phyloP scores from a whole-genome alignment of 148 eudicot genomes.

The Silene latifolia region DNA sequence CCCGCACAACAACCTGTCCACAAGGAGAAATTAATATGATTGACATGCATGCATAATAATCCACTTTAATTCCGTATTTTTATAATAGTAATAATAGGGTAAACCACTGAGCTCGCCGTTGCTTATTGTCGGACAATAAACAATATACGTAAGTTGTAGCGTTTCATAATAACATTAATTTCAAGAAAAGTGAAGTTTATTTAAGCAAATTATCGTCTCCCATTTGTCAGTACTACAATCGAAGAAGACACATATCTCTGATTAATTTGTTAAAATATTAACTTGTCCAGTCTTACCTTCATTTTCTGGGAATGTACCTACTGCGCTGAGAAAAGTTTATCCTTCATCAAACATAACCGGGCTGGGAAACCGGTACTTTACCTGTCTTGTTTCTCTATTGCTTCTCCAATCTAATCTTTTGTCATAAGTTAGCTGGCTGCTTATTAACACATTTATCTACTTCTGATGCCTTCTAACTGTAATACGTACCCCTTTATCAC shows the following conservation, averaged over 20 bases:
- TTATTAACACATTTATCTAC: no score
- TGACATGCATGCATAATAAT: no score
- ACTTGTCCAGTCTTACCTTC: slow-evolving; percentile 77
- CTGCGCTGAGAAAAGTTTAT: slow-evolving; percentile 61
- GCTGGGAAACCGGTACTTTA: slow-evolving; percentile 82
- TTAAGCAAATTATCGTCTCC: not conserved
- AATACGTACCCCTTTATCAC: slow-evolving; percentile 11
- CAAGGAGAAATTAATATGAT: no score
- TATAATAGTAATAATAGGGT: not conserved
- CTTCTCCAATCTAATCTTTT: slow-evolving; percentile 11
- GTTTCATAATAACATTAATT: not conserved
- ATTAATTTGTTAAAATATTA: not conserved
- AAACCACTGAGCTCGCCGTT: not conserved
- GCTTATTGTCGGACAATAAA: no score
- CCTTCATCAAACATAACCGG: slow-evolving; percentile 86
- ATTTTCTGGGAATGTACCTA: slow-evolving; percentile 96
- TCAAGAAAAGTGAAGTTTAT: not conserved
- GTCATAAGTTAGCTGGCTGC: not conserved
- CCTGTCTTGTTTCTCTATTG: slow-evolving; percentile 13
- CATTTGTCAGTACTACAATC: not conserved
- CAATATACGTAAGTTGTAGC: not conserved
- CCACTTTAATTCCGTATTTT: not conserved
- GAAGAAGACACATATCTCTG: not conserved
- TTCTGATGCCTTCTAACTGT: slow-evolving; percentile 11
- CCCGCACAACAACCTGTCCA: no score